Evolutionary conservation across 305 asterid species (phyloP), one percentile per base, ranked within the genome.

Genomic region (Stenogyne calaminthoides): DNA sequence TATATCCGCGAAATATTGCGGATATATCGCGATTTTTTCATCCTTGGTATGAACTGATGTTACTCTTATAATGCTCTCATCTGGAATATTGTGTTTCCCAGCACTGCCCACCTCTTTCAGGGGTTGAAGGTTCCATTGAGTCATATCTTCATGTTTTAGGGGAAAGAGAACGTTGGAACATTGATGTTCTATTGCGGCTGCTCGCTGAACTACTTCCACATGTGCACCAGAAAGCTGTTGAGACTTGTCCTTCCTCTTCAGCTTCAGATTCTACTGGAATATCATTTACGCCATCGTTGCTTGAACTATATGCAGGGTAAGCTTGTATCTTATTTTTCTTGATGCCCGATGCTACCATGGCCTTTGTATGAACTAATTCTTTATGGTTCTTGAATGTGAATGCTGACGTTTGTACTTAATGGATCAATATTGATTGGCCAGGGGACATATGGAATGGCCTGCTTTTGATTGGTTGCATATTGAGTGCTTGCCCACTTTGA

Each of bases 101-200:
- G 98, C 96, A 82, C 6, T 91, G 97, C 75, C 96, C 94, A 36
- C 97, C 99, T 71, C 95, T 95, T 81, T 95, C 99, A 54, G 99
- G 99, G 70, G 98, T 95, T 73, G 99, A 92, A 86, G 93, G 95
- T 82, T 95, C 99, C 74, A 73, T 89, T 12, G 99, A 95, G 90
- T 90, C 97, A 16, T 90, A 92, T 82, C 92, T 95, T 75, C 98
- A 87, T 82, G 96, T 85, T 73, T 86, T 95, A 78, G 99, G 97
- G 77, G 99, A 92, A 84, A 85, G 99, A 84, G 99, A 95, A 79
- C 97, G 96, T 66, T 95, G 99, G 99, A 89, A 86, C 65, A 75
- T 88, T 83, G 99, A 95, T 80, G 98, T 92, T 68, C 79, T 92
- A 47, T 72, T 95, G 88, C 90, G 97, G 67, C 88, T 95, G 78